Percentiles rank a stretch among this genome's conserved stretches.
These are phyloP conservation scores for Beauveria pseudobassiana DNA, from an alignment of 2,329 filamentous ascomycete species.

Conservation along the genomic window DNA sequence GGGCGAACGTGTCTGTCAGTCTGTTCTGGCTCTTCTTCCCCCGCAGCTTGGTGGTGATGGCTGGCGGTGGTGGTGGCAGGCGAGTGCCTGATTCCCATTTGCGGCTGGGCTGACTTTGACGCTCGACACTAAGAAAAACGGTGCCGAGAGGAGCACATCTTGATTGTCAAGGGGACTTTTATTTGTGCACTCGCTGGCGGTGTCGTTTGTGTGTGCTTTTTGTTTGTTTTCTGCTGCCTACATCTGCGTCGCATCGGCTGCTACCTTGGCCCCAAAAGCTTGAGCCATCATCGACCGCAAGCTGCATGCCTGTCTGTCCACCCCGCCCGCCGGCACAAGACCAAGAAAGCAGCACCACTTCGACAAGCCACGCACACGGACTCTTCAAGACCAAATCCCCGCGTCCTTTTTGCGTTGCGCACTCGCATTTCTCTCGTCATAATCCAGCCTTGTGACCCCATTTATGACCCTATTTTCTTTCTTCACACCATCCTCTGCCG, in stretches of 20 bases:
- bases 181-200: neutral
- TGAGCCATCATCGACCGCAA: neutral
- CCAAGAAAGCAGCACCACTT: neutral
- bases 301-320: neutral
- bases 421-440: neutral
- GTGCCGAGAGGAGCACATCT: neutral
- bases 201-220: neutral
- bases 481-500: too few species aligned
- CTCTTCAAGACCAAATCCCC: neutral
- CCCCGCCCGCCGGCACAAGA: neutral
- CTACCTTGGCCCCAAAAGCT: too few species aligned
- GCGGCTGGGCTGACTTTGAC: slow-evolving; percentile 3
- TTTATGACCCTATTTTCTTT: neutral
- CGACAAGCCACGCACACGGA: neutral
- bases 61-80: neutral
- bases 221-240: neutral
- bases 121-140: neutral
- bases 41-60: neutral
- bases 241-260: neutral
- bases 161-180: neutral
- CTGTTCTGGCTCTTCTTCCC: neutral
- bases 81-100: slow-evolving; percentile 1
- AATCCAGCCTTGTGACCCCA: slow-evolving; percentile 4
- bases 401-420: neutral
- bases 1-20: too few species aligned